Percentiles rank a stretch among this genome's conserved stretches.
phyloP scores from a whole-genome alignment of 176 grass and related monocot genomes.

The Carex myosuroides region DNA sequence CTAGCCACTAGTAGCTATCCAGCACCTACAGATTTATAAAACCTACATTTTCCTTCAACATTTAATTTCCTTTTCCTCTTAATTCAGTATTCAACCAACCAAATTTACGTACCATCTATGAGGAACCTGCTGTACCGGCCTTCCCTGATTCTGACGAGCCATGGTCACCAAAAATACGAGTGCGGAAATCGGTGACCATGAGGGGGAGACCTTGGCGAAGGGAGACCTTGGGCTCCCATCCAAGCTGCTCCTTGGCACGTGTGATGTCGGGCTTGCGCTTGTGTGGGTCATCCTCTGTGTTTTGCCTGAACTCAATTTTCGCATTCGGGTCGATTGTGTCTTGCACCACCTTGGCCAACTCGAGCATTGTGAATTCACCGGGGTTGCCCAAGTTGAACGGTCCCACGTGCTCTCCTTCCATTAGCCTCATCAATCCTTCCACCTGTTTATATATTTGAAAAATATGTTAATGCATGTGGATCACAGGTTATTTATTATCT shows the following conservation, averaged over 20 bases:
- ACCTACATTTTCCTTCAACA: slow-evolving; percentile 12
- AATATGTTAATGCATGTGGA: background rate
- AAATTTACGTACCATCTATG: slow-evolving; percentile 17
- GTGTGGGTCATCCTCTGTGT: slow-evolving; percentile 92
- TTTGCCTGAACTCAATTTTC: slow-evolving; percentile 52
- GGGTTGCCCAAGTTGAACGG: slow-evolving; percentile 94
- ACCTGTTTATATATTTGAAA: slow-evolving; percentile 31
- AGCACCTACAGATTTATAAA: background rate
- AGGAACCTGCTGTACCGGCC: background rate
- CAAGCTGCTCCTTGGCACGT: slow-evolving; percentile 63
- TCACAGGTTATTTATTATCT: background rate
- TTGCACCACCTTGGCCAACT: slow-evolving; percentile 89
- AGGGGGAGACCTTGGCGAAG: slow-evolving; percentile 56
- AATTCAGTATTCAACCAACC: background rate
- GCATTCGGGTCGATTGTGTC: slow-evolving; percentile 73
- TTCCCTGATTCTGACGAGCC: background rate
- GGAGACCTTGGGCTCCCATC: slow-evolving; percentile 71
- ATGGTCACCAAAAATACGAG: slow-evolving; percentile 68
- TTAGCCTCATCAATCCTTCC: slow-evolving; percentile 81
- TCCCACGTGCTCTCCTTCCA: slow-evolving; percentile 66
- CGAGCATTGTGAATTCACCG: slow-evolving; percentile 83
- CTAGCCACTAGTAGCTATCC: slow-evolving; percentile 1
- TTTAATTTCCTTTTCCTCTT: background rate
- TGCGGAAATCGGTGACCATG: slow-evolving; percentile 75
- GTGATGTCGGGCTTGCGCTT: slow-evolving; percentile 86